A percentile compares a stretch with the other conserved stretches of the same genome.
Evolutionary conservation across 2,329 filamentous ascomycete species (phyloP).

Genomic region (Elsinoe necatrix): DNA sequence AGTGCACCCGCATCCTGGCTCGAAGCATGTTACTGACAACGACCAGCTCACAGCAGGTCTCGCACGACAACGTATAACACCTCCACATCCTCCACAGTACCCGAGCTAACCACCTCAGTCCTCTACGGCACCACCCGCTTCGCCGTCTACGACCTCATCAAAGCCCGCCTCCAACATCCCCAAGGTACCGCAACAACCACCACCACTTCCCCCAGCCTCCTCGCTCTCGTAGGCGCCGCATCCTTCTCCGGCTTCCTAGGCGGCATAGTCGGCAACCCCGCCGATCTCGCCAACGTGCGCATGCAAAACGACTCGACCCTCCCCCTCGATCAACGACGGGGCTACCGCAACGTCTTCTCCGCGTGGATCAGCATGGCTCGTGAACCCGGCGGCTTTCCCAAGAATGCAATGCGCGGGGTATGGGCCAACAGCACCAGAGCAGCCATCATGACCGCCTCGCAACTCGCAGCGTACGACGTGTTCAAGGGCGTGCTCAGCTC

Average conservation of each 20-base stretch:
- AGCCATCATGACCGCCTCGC: conserved; percentile 78
- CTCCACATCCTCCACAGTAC: not conserved
- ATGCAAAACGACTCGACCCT: conserved; percentile 93
- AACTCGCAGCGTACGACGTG: conserved; percentile 75
- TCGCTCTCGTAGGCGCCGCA: conserved; percentile 66
- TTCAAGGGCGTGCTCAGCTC: conserved; percentile 65
- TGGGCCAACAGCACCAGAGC: conserved; percentile 74
- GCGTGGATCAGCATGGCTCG: conserved; percentile 80
- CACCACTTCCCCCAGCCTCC: conserved; percentile 36
- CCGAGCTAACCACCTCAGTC: conserved; percentile 73
- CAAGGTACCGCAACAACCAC: conserved; percentile 56
- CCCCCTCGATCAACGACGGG: conserved; percentile 62
- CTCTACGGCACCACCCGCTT: conserved; percentile 93
- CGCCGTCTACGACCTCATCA: conserved; percentile 91
- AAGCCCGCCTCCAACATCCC: conserved; percentile 47
- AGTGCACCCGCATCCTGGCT: conserved; percentile 8
- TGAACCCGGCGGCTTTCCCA: conserved; percentile 58
- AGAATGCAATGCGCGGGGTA: conserved; percentile 73
- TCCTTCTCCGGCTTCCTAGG: conserved; percentile 77
- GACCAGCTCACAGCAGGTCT: conserved; percentile 32
- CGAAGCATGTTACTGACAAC: conserved; percentile 32
- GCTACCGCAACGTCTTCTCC: conserved; percentile 83
- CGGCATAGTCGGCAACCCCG: conserved; percentile 84
- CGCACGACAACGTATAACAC: conserved; percentile 8
- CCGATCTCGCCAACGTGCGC: conserved; percentile 92